phyloP scores from a whole-genome alignment of 331 rosid genomes.

The Ulmus americana region DNA sequence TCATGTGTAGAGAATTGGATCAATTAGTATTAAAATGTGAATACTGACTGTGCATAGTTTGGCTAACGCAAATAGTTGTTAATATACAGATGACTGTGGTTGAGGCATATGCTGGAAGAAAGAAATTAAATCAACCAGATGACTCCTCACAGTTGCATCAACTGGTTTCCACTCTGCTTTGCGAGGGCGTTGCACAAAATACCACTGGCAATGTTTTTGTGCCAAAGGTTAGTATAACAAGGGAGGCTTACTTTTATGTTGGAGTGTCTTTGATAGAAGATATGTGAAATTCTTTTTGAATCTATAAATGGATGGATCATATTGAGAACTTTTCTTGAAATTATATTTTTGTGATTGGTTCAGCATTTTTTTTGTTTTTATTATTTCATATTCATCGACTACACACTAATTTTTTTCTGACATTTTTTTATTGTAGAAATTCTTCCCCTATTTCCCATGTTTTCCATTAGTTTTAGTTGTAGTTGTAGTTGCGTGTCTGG shows the following conservation, averaged over 20 bases:
- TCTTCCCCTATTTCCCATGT: not conserved
- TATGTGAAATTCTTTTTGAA: not conserved
- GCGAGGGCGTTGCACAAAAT: constrained; percentile 85
- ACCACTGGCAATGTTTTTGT: constrained; percentile 72
- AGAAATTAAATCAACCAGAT: constrained; percentile 42
- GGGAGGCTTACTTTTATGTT: not conserved
- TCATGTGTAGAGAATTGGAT: not conserved
- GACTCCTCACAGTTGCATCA: constrained; percentile 54
- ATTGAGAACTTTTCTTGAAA: too few relatives aligned
- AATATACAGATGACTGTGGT: constrained; percentile 80
- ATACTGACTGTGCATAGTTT: not conserved
- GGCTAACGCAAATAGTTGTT: not conserved
- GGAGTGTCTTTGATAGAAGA: not conserved
- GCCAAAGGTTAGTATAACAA: constrained; percentile 44
- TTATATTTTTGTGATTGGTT: too few relatives aligned
- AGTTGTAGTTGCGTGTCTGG: too few relatives aligned
- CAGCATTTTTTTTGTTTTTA: too few relatives aligned
- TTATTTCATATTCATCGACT: too few relatives aligned
- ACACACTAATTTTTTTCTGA: too few relatives aligned
- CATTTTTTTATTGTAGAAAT: too few relatives aligned
- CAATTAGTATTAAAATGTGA: not conserved
- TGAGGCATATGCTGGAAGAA: constrained; percentile 68
- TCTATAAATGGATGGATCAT: constrained; percentile 1
- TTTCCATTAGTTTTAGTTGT: not conserved
- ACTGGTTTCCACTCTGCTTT: constrained; percentile 42